These are phyloP conservation scores for Rosa multiflora DNA, from an alignment of 306 rosid species.

Conservation along the genomic window DNA sequence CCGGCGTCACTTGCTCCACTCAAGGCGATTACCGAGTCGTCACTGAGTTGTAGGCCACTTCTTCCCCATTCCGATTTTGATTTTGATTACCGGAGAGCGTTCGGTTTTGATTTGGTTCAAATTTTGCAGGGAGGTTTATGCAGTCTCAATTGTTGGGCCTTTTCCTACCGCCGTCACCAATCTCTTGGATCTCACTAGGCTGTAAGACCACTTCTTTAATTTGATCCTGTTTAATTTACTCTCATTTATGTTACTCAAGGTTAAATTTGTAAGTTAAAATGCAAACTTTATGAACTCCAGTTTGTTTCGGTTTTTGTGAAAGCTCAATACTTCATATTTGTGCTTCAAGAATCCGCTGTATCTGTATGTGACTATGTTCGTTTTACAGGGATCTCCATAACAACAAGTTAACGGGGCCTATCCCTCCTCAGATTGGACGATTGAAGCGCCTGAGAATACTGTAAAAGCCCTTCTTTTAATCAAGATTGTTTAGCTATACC, in stretches of 20 bases:
- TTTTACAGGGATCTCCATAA: constrained; percentile 88
- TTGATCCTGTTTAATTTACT: background rate
- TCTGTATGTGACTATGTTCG: constrained; percentile 16
- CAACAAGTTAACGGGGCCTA: constrained; percentile 97
- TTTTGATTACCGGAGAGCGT: background rate
- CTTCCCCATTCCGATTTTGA: background rate
- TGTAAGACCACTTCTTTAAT: constrained; percentile 48
- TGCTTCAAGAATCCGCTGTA: background rate
- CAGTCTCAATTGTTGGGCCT: constrained; percentile 97
- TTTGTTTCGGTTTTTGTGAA: background rate
- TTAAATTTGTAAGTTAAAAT: background rate
- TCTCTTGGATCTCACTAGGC: constrained; percentile 93
- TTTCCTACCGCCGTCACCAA: constrained; percentile 98
- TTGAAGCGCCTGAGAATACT: constrained; percentile 90
- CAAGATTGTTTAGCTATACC: constrained; percentile 1
- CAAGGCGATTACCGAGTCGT: constrained; percentile 97
- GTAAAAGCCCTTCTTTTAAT: constrained; percentile 38
- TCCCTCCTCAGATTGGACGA: constrained; percentile 97
- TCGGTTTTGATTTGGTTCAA: background rate
- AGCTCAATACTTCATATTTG: background rate
- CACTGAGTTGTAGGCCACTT: constrained; percentile 72
- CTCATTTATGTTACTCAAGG: background rate
- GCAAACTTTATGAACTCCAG: background rate
- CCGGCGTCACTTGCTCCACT: constrained; percentile 96
- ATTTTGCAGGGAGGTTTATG: constrained; percentile 86